Conservation (phyloP, 2,329 filamentous ascomycete genomes). For the Microthyrium microscopicum region DNA sequence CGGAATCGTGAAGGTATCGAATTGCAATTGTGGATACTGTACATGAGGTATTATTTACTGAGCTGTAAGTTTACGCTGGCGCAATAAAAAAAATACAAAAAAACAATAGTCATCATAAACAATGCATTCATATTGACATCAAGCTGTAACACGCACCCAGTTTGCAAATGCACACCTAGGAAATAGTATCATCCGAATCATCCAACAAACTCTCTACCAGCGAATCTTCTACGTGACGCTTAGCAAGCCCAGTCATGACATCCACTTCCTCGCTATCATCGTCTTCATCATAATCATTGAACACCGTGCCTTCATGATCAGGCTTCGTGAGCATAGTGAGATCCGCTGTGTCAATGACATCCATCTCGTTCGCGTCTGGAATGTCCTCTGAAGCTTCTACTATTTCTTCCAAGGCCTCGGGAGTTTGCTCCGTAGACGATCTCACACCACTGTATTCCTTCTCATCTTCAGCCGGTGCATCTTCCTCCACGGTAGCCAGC, state of each 20-base stretch:
- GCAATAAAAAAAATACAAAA: too few species aligned
- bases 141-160: too few species aligned
- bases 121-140: too few species aligned
- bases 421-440: neutral
- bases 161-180: too few species aligned
- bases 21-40: too few species aligned
- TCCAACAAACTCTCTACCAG: conserved; percentile 7
- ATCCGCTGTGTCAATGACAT: conserved; percentile 1
- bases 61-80: too few species aligned
- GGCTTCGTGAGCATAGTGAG: conserved; percentile 11
- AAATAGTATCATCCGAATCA: conserved; percentile 1
- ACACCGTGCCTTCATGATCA: conserved; percentile 19
- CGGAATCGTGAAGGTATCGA: too few species aligned
- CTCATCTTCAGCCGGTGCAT: conserved; percentile 4
- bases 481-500: conserved; percentile 19
- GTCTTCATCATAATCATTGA: conserved; percentile 11
- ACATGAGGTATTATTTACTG: too few species aligned
- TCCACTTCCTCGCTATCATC: conserved; percentile 12
- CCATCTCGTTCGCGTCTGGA: conserved; percentile 6
- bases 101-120: too few species aligned
- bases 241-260: conserved; percentile 8
- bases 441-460: too few species aligned
- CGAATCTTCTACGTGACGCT: conserved; percentile 4
- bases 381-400: conserved; percentile 6
- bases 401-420: neutral